Percentiles rank a stretch among this genome's conserved stretches.
Conservation (phyloP, 2,329 filamentous ascomycete genomes). For the Paecilomyces sp. region DNA sequence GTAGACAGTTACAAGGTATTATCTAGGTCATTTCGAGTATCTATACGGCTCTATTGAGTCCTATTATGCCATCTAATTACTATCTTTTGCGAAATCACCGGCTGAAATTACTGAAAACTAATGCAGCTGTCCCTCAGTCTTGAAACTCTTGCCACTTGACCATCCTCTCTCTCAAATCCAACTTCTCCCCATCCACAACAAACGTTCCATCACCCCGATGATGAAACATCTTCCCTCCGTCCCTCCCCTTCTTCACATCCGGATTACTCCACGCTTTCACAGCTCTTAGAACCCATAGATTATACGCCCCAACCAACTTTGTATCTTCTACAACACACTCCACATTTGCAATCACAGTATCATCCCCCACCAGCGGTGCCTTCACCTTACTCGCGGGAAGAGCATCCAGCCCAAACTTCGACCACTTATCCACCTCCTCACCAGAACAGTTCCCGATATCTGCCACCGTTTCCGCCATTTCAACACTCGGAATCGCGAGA, state of each 20-base stretch:
- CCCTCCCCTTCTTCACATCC: constrained; percentile 13
- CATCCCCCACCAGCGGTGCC: constrained; percentile 25
- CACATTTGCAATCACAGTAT: constrained; percentile 24
- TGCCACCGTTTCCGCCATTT: constrained; percentile 21
- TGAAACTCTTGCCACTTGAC: constrained; percentile 29
- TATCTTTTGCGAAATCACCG: not conserved
- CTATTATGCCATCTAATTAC: no score
- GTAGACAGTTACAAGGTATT: no score
- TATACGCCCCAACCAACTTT: constrained; percentile 25
- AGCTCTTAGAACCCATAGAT: constrained; percentile 27
- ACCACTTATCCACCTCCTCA: constrained; percentile 21
- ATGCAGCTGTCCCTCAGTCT: constrained; percentile 12
- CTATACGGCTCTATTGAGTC: no score
- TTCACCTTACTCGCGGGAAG: constrained; percentile 20
- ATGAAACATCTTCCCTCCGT: constrained; percentile 27
- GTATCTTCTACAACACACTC: constrained; percentile 30
- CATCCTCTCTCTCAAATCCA: constrained; percentile 27
- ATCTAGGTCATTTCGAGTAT: no score
- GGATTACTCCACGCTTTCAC: constrained; percentile 27
- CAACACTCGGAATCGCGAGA: constrained; percentile 23
- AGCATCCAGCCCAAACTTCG: constrained; percentile 20
- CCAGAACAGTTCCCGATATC: constrained; percentile 29
- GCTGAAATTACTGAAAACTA: not conserved
- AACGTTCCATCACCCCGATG: constrained; percentile 29
- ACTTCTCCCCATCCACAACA: constrained; percentile 22